Percentiles rank a stretch among this genome's conserved stretches.
These are phyloP conservation scores for Coniochaeta hoffmannii DNA, from an alignment of 2,329 filamentous ascomycete species.

Conservation along the genomic window DNA sequence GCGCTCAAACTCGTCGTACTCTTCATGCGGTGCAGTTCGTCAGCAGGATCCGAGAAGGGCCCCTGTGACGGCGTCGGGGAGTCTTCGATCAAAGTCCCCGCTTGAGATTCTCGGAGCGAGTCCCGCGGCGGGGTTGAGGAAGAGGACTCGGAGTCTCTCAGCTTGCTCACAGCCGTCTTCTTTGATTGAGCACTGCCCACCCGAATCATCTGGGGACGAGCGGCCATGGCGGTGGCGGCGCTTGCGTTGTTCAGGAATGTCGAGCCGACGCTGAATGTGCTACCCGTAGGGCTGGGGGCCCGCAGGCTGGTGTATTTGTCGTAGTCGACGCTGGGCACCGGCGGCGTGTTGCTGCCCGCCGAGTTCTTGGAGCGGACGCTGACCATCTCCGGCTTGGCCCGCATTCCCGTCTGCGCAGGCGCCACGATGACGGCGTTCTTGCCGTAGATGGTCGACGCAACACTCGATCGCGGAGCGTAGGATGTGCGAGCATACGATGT, in stretches of 20 bases:
- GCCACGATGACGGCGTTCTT: conserved; percentile 78
- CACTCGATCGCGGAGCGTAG: conserved; percentile 59
- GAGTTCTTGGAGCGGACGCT: conserved; percentile 67
- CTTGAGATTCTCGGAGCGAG: conserved; percentile 29
- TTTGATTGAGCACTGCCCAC: conserved; percentile 36
- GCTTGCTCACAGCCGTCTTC: conserved; percentile 30
- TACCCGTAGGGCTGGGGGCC: conserved; percentile 44
- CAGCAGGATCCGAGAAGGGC: conserved; percentile 51
- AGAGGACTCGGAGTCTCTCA: conserved; percentile 16
- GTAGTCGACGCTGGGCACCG: conserved; percentile 65
- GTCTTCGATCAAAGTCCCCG: conserved; percentile 42
- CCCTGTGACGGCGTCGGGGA: conserved; percentile 44
- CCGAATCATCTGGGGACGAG: conserved; percentile 52
- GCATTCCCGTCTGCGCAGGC: conserved; percentile 79
- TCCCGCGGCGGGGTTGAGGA: conserved; percentile 10
- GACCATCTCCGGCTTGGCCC: conserved; percentile 85
- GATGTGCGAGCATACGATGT: conserved; percentile 54
- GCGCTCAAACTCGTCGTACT: conserved; percentile 44
- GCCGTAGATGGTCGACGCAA: conserved; percentile 90
- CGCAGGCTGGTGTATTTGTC: conserved; percentile 43
- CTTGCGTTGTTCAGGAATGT: conserved; percentile 61
- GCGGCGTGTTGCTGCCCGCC: conserved; percentile 49
- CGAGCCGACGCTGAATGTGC: conserved; percentile 60
- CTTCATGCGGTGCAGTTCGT: conserved; percentile 19
- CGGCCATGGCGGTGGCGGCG: conserved; percentile 47